A percentile compares a stretch with the other conserved stretches of the same genome.
phyloP scores from a whole-genome alignment of 225 moss, liverwort and hornwort genomes.

The Rhytidiadelphus loreus region DNA sequence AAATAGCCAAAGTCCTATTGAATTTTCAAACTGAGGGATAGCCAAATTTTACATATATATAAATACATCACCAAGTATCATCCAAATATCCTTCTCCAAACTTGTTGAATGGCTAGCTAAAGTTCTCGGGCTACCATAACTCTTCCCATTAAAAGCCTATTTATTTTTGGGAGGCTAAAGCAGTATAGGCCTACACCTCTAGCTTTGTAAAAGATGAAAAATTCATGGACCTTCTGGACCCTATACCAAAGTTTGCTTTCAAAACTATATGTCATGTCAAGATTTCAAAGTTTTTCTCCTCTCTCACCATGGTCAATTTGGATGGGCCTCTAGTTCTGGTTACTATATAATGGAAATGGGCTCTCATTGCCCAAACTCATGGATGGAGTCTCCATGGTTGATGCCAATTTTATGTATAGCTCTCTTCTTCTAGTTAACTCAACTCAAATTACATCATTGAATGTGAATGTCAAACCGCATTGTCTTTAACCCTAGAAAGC shows the following conservation, averaged over 20 bases:
- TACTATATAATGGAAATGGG: too few species aligned
- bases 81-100: neutral
- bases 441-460: neutral
- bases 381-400: neutral
- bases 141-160: neutral
- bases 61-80: neutral
- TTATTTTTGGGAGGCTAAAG: too few species aligned
- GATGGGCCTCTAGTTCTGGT: too few species aligned
- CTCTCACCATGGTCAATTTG: too few species aligned
- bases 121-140: fast-evolving
- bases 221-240: too few species aligned
- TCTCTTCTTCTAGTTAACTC: neutral
- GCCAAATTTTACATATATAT: neutral
- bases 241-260: too few species aligned
- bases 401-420: neutral
- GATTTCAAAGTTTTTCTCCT: too few species aligned
- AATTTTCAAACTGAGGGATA: neutral
- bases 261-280: too few species aligned
- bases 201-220: too few species aligned
- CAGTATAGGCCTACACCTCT: too few species aligned
- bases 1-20: neutral
- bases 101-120: fast-evolving
- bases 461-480: neutral
- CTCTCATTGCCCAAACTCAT: neutral
- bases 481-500: neutral